A percentile compares a stretch with the other conserved stretches of the same genome.
Conservation (phyloP, 2,329 filamentous ascomycete genomes). For the Aaosphaeria pasadenensis region DNA sequence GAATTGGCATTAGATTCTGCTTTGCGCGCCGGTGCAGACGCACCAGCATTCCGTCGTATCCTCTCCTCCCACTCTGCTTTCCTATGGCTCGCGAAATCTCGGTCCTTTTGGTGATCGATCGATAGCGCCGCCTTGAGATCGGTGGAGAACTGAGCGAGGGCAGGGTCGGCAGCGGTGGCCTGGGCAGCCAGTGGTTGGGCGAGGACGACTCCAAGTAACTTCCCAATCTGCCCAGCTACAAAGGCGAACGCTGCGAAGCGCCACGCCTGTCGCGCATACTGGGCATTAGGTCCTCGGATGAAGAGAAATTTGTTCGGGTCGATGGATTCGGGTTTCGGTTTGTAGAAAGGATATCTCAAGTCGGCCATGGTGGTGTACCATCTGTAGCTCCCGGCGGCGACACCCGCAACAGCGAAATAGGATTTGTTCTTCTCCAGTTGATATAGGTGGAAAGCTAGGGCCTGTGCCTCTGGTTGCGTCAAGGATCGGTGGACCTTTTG, state of each 20-base stretch:
- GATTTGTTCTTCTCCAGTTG: constrained; percentile 36
- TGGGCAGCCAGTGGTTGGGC: constrained; percentile 31
- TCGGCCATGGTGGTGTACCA: constrained; percentile 32
- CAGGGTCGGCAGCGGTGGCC: constrained; percentile 37
- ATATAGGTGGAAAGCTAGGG: constrained; percentile 40
- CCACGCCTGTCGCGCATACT: constrained; percentile 22
- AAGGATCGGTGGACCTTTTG: constrained; percentile 36
- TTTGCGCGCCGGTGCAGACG: neutral
- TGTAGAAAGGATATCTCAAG: constrained; percentile 42
- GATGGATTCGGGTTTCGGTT: constrained; percentile 37
- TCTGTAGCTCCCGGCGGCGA: constrained; percentile 25
- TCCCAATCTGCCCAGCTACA: constrained; percentile 28
- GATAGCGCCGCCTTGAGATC: constrained; percentile 30
- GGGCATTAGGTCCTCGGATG: constrained; percentile 32
- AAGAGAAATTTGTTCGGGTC: constrained; percentile 38
- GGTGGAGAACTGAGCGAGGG: constrained; percentile 37
- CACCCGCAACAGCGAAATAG: constrained; percentile 37
- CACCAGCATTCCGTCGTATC: neutral
- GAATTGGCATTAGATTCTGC: neutral
- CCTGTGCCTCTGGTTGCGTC: constrained; percentile 41
- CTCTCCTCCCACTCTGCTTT: constrained; percentile 1
- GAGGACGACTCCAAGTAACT: constrained; percentile 31
- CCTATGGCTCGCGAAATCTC: constrained; percentile 11
- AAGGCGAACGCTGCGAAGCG: constrained; percentile 22
- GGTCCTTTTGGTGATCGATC: constrained; percentile 4